These are phyloP conservation scores for Lentithecium fluviatile DNA, from an alignment of 495 filamentous ascomycete species.

Conservation along the genomic window DNA sequence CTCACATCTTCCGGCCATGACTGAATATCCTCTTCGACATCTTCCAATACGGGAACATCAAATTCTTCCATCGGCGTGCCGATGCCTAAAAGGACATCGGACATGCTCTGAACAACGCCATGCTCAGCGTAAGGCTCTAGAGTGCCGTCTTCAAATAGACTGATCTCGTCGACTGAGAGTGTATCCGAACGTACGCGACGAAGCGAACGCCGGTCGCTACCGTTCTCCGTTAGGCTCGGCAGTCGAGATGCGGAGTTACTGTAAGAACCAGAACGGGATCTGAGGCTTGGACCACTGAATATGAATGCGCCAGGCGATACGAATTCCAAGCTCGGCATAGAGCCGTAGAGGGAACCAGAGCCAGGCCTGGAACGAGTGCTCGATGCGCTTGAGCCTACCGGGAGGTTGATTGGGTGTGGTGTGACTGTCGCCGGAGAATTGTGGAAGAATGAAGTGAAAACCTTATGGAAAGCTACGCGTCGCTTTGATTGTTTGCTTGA, in stretches of 20 bases:
- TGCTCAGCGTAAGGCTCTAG: slow-evolving; percentile 25
- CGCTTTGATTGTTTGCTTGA: slow-evolving; percentile 17
- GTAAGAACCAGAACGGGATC: slow-evolving; percentile 20
- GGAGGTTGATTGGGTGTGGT: neutral
- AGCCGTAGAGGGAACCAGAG: slow-evolving; percentile 9
- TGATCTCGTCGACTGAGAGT: slow-evolving; percentile 12
- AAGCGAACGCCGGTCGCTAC: slow-evolving; percentile 6
- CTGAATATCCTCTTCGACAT: slow-evolving; percentile 10
- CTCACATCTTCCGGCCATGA: neutral
- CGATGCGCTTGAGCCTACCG: slow-evolving; percentile 17
- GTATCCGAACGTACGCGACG: slow-evolving; percentile 13
- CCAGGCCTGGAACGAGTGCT: slow-evolving; percentile 4
- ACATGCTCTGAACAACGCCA: slow-evolving; percentile 24
- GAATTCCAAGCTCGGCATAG: slow-evolving; percentile 33
- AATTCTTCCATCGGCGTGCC: slow-evolving; percentile 12
- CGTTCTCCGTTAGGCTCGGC: slow-evolving; percentile 18
- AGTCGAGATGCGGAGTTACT: slow-evolving; percentile 20
- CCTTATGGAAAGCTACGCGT: slow-evolving; percentile 19
- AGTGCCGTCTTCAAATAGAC: slow-evolving; percentile 24
- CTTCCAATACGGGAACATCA: slow-evolving; percentile 18
- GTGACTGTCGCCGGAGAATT: neutral
- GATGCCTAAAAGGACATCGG: slow-evolving; percentile 27
- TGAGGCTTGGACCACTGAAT: slow-evolving; percentile 36
- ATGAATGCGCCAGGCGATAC: slow-evolving; percentile 35
- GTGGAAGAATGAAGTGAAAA: slow-evolving; percentile 24